Percentiles rank a stretch among this genome's conserved stretches.
These are phyloP conservation scores for Blastobotrys aristatus DNA, from an alignment of 1,139 yeast genomes.

Conservation along the genomic window DNA sequence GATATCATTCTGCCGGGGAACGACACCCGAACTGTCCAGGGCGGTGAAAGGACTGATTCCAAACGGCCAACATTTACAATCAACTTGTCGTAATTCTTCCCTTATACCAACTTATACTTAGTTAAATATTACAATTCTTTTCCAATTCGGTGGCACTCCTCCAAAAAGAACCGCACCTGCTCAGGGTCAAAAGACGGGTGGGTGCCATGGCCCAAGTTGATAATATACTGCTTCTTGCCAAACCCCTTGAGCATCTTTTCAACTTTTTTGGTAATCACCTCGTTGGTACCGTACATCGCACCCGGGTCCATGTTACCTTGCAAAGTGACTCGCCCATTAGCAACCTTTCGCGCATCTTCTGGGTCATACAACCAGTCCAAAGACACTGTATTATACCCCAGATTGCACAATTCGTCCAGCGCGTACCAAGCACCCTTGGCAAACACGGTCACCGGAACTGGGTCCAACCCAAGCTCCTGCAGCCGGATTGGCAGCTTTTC, in stretches of 20 bases:
- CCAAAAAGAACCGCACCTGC: slow-evolving; percentile 71
- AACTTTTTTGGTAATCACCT: slow-evolving; percentile 71
- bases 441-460: slow-evolving; percentile 80
- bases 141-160: slow-evolving; percentile 85
- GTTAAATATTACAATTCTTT: neutral
- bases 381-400: slow-evolving; percentile 86
- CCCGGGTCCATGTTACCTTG: slow-evolving; percentile 98
- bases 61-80: neutral
- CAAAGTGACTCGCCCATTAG: slow-evolving; percentile 71
- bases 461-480: slow-evolving; percentile 65
- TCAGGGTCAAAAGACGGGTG: slow-evolving; percentile 97
- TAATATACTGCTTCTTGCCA: slow-evolving; percentile 82
- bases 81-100: neutral
- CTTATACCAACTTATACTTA: too few species aligned
- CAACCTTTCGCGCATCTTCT: slow-evolving; percentile 73
- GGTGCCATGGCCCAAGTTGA: slow-evolving; percentile 96
- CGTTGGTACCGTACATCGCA: slow-evolving; percentile 82
- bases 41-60: neutral
- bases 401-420: slow-evolving; percentile 71
- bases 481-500: slow-evolving; percentile 63
- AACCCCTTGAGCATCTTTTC: slow-evolving; percentile 84
- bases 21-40: neutral
- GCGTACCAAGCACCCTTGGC: slow-evolving; percentile 99
- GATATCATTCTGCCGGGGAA: neutral
- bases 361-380: slow-evolving; percentile 92